Conservation (phyloP, 345 rosid genomes). For the Theobroma cacao region DNA sequence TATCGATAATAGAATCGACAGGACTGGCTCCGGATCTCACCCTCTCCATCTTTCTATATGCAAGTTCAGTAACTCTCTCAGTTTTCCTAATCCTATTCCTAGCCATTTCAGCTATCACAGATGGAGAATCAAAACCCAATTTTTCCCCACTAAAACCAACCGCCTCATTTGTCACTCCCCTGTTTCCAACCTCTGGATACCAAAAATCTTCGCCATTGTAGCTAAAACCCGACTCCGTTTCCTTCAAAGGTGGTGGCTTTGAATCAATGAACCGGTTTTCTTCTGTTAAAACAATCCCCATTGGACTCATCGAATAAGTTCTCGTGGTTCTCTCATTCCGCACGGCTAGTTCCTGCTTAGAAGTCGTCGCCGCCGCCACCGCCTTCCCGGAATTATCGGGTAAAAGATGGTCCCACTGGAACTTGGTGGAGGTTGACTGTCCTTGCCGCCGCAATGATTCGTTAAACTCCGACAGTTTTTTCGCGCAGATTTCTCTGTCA, state of each 20-base stretch:
- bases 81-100: neutral
- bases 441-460: constrained; percentile 18
- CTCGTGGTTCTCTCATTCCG: neutral
- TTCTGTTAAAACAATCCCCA: neutral
- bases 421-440: constrained; percentile 25
- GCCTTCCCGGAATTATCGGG: neutral
- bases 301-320: neutral
- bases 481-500: constrained; percentile 7
- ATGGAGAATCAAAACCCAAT: neutral
- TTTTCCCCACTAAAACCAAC: neutral
- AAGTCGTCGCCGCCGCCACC: neutral
- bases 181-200: neutral
- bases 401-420: constrained; percentile 38
- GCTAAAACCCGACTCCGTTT: neutral
- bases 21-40: neutral
- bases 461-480: constrained; percentile 18
- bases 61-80: neutral
- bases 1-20: neutral
- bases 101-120: neutral
- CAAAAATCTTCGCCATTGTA: neutral
- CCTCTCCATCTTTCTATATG: neutral
- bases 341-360: neutral
- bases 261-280: neutral
- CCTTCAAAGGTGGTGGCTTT: neutral
- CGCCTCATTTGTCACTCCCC: neutral